phyloP scores from a whole-genome alignment of 202 grass and related monocot genomes.

The Carex arenaria region DNA sequence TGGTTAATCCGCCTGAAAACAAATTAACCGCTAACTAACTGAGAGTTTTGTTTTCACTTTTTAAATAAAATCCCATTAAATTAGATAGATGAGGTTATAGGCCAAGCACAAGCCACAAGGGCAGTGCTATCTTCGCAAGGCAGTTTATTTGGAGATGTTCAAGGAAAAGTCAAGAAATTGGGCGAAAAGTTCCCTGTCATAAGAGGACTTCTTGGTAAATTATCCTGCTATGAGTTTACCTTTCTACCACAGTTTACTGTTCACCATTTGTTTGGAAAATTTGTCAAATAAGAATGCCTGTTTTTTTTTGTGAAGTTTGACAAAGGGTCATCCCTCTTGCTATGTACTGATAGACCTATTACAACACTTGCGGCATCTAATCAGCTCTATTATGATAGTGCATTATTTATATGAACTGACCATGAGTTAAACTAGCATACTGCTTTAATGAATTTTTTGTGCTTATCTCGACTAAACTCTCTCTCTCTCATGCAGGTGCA shows the following conservation, averaged over 20 bases:
- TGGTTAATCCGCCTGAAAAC: background rate
- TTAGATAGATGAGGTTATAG: conserved; percentile 96
- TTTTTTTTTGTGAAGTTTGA: background rate
- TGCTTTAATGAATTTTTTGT: background rate
- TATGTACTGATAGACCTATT: background rate
- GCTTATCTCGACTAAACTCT: background rate
- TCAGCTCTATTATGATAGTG: background rate
- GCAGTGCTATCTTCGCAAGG: conserved; percentile 59
- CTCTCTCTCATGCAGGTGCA: conserved; percentile 48
- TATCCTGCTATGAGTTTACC: background rate
- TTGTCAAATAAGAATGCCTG: background rate
- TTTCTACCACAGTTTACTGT: background rate
- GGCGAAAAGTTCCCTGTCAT: conserved; percentile 89
- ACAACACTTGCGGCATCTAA: background rate
- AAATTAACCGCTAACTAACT: background rate
- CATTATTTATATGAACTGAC: background rate
- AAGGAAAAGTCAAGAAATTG: conserved; percentile 96
- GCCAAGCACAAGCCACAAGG: conserved; percentile 85
- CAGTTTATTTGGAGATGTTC: conserved; percentile 72
- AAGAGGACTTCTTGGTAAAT: conserved; percentile 81
- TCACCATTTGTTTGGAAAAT: background rate
- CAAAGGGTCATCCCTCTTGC: background rate
- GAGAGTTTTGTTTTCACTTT: background rate
- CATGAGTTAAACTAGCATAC: background rate
- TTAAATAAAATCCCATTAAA: background rate